These are phyloP conservation scores for Bocquillonia castaneifolia DNA, from an alignment of 441 rosid species.

Conservation along the genomic window DNA sequence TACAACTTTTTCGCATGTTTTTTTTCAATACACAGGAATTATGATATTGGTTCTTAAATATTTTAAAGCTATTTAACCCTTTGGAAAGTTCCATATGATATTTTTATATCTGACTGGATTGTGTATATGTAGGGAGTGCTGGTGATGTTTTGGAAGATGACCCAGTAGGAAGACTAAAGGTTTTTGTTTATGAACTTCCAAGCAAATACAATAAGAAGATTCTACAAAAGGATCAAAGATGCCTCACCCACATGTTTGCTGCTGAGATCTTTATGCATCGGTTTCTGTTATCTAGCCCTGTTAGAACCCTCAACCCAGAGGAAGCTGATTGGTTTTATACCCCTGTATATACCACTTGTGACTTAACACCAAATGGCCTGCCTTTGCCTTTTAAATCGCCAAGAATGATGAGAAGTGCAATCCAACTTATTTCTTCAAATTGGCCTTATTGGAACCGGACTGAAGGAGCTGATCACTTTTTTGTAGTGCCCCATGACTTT, in stretches of 20 bases:
- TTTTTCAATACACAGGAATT: neutral
- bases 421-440: conserved; percentile 61
- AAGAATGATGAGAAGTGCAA: conserved; percentile 87
- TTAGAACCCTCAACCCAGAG: conserved; percentile 69
- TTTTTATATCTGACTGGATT: conserved; percentile 7
- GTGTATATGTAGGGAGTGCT: conserved; percentile 64
- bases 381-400: conserved; percentile 95
- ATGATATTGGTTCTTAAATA: neutral
- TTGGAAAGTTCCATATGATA: neutral
- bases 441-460: conserved; percentile 86
- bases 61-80: neutral
- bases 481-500: conserved; percentile 91
- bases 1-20: neutral
- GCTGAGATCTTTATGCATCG: conserved; percentile 92
- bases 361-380: conserved; percentile 79
- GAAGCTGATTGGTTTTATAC: conserved; percentile 97
- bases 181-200: conserved; percentile 83
- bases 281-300: conserved; percentile 77
- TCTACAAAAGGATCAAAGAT: conserved; percentile 82
- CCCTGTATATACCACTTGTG: conserved; percentile 82
- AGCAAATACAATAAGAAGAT: conserved; percentile 90
- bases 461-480: conserved; percentile 89
- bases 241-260: conserved; percentile 95
- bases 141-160: conserved; percentile 92
- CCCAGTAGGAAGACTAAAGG: conserved; percentile 86